Percentiles rank a stretch among this genome's conserved stretches.
Conservation (phyloP, 176 grass and related monocot genomes). For the Panicum miliaceum region DNA sequence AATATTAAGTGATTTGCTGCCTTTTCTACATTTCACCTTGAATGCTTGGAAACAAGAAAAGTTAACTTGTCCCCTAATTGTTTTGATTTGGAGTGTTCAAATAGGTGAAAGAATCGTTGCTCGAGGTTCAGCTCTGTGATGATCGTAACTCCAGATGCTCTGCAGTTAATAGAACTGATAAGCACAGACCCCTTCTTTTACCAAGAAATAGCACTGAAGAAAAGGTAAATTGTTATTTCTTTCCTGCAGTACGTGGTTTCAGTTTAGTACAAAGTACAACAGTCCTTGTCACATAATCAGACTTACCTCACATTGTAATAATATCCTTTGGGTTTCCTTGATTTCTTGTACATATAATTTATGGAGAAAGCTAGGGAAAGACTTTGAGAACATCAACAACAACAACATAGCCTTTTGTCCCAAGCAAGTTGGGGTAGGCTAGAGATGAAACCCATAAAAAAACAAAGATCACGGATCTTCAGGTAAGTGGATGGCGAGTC, state of each 20-base stretch:
- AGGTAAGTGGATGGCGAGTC: too few relatives aligned
- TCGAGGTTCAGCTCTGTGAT: slow-evolving; percentile 75
- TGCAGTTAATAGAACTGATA: slow-evolving; percentile 52
- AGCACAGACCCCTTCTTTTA: slow-evolving; percentile 56
- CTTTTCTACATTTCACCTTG: slow-evolving; percentile 8
- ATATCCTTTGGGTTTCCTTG: neutral
- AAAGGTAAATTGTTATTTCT: slow-evolving; percentile 62
- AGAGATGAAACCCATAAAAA: too few relatives aligned
- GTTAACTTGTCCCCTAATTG: slow-evolving; percentile 25
- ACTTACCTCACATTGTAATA: slow-evolving; percentile 18
- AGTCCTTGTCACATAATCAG: neutral
- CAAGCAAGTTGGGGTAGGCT: too few relatives aligned
- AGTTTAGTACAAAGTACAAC: slow-evolving; percentile 16
- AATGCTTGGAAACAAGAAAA: slow-evolving; percentile 28
- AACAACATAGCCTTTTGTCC: too few relatives aligned
- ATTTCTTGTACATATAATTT: slow-evolving; percentile 6
- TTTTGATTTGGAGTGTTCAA: slow-evolving; percentile 41
- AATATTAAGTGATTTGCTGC: slow-evolving; percentile 32
- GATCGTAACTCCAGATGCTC: slow-evolving; percentile 53
- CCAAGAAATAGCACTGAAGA: slow-evolving; percentile 78
- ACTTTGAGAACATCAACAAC: neutral
- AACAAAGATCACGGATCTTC: too few relatives aligned
- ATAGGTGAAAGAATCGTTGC: slow-evolving; percentile 83
- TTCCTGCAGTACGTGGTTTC: slow-evolving; percentile 24
- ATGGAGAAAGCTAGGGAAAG: neutral